phyloP scores from a whole-genome alignment of 352 stramenopile genomes.

The Globisporangium paroecandrum region DNA sequence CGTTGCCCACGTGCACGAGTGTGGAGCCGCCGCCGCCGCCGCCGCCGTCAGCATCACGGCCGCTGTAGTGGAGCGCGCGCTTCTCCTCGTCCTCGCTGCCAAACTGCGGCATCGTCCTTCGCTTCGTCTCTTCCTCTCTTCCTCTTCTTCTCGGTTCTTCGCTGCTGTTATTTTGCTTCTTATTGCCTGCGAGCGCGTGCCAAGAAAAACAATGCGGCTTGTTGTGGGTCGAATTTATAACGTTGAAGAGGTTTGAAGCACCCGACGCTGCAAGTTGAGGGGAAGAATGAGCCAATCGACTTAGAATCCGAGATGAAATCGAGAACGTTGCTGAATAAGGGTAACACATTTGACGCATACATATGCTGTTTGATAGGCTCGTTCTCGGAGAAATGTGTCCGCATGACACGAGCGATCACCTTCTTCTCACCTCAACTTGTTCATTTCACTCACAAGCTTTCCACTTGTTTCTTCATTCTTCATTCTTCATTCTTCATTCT shows the following conservation, averaged over 20 bases:
- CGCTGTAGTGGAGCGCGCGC: neutral
- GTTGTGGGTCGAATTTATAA: constrained; percentile 1
- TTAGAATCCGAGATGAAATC: neutral
- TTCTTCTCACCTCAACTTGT: no score
- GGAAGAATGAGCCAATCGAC: neutral
- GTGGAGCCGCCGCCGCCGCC: constrained; percentile 6
- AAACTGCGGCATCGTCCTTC: constrained; percentile 19
- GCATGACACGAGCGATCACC: neutral
- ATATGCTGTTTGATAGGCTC: constrained; percentile 3
- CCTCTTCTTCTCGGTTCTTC: neutral
- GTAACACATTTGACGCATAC: neutral
- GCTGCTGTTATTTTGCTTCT: constrained; percentile 1
- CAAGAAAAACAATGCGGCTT: neutral
- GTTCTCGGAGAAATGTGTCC: neutral
- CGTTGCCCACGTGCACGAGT: constrained; percentile 47
- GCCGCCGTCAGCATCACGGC: neutral
- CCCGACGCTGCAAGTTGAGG: neutral
- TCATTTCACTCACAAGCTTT: neutral
- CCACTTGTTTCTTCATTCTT: neutral
- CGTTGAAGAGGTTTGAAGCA: constrained; percentile 7
- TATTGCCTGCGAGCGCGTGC: neutral
- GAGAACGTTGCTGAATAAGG: constrained; percentile 7
- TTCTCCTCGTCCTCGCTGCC: constrained; percentile 24
- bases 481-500: neutral
- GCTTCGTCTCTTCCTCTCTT: neutral